Evolutionary conservation across 2,329 filamentous ascomycete species (phyloP), one percentile per base, ranked within the genome.

Genomic region (Lecanicillium sp.): DNA sequence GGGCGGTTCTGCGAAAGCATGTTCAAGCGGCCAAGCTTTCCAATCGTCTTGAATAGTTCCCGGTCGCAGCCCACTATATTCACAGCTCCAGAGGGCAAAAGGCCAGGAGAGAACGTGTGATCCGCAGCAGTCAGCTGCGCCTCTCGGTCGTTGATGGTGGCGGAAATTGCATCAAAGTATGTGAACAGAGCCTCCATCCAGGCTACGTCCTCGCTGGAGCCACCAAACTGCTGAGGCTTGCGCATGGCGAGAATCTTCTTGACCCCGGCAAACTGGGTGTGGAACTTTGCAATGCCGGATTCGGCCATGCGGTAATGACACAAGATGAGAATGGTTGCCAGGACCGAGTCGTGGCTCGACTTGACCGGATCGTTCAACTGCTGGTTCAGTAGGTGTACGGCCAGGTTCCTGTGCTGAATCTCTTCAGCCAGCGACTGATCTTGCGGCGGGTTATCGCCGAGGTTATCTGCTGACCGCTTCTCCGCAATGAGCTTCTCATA

Each of bases 141-240:
- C 60, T 96, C 89, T 37, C 89, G 79, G 60, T 95, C 86, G 51
- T 96, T 96, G 55, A 94, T 87, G 37, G 84, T 89, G 29, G 87
- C 87, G 0, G 87, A 88, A 64, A 96, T 87, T 40, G 89, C 87
- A 58, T 96, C 90, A 56, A 94, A 94, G 72, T 90, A 94, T 25
- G 87, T 92, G 55, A 96, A 96, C 49, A 95, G 79, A 30, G 87
- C 81, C 52, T 94, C 86, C 67, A 95, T 90, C 89, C 89, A 96
- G 11, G 81, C 78, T 42, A 87, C 84, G 44, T 88, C 84, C 36
- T 79, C 76, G 59, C 53, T 79, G 52, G 56, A 72, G 62, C 56
- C 77, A 32, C 36, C 42, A 20, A 51, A 42, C 25, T 51, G 49
- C 47, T 83, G 76, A 4, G 53, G 46, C 43, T 85, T 75, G 43